Percentiles rank a stretch among this genome's conserved stretches.
Conservation (phyloP, 768 basidiomycete genomes). For the Pleurotus platypus region DNA sequence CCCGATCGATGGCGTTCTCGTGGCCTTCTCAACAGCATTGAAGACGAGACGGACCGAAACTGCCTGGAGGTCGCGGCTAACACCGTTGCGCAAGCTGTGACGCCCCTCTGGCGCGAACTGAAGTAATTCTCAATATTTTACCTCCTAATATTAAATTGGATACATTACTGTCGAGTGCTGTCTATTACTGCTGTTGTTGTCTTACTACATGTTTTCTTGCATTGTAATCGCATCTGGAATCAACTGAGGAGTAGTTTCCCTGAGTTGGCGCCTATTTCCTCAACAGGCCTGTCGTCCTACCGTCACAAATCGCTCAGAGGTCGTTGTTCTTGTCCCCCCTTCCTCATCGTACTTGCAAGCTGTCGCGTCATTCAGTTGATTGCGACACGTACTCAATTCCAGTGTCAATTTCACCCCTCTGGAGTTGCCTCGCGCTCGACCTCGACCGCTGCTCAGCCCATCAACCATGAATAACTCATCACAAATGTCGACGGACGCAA, state of each 20-base stretch:
- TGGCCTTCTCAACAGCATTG: slow-evolving; percentile 53
- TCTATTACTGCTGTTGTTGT: not conserved
- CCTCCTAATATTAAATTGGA: not conserved
- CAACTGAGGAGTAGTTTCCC: too few species aligned
- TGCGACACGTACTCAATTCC: not conserved
- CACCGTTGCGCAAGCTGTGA: slow-evolving; percentile 71
- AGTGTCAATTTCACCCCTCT: not conserved
- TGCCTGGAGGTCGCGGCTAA: slow-evolving; percentile 64
- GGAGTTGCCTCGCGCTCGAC: too few species aligned
- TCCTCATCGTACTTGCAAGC: too few species aligned
- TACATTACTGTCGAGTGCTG: too few species aligned
- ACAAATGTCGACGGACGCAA: slow-evolving; percentile 15
- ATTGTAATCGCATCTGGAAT: not conserved
- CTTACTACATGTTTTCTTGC: not conserved
- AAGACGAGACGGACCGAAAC: slow-evolving; percentile 52
- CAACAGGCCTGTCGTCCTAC: not conserved
- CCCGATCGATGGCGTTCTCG: slow-evolving; percentile 78
- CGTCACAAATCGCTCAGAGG: too few species aligned
- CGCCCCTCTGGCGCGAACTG: slow-evolving; percentile 58
- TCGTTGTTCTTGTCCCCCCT: too few species aligned
- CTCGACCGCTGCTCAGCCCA: not conserved
- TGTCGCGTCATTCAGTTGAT: not conserved
- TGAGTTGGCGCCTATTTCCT: slow-evolving; percentile 4
- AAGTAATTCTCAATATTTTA: slow-evolving; percentile 2
- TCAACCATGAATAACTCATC: not conserved